These are phyloP conservation scores for Diaporthe capsici DNA, from an alignment of 2,329 filamentous ascomycete genomes.

Conservation along the genomic window DNA sequence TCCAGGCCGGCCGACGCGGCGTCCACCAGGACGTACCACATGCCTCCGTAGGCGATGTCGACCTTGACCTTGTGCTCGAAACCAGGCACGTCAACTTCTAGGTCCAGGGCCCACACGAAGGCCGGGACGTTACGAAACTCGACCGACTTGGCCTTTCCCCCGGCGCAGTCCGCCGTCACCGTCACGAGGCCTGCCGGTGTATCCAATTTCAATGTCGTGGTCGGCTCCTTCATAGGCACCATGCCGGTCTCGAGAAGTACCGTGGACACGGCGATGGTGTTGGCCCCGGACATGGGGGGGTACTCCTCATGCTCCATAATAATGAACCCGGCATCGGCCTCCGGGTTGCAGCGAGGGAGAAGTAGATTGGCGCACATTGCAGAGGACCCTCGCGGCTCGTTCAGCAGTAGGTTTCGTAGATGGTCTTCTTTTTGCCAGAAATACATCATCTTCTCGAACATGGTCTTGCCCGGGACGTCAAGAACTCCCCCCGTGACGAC, in stretches of 20 bases:
- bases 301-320: conserved; percentile 27
- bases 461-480: conserved; percentile 58
- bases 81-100: not conserved
- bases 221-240: conserved; percentile 17
- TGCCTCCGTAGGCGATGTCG: conserved; percentile 2
- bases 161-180: not conserved
- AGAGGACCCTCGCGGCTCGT: conserved; percentile 61
- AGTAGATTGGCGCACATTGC: conserved; percentile 49
- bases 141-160: not conserved
- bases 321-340: conserved; percentile 10
- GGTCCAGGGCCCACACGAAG: not conserved
- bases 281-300: not conserved
- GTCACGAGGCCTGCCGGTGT: conserved; percentile 1
- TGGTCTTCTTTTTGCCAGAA: conserved; percentile 57
- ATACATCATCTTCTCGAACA: conserved; percentile 63
- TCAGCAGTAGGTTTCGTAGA: conserved; percentile 58
- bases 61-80: conserved; percentile 7
- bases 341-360: not conserved
- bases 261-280: conserved; percentile 4
- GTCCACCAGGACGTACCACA: conserved; percentile 22
- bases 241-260: conserved; percentile 17
- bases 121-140: conserved; percentile 7
- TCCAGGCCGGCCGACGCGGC: not conserved
- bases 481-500: conserved; percentile 63
- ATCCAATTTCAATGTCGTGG: not conserved